Conservation (phyloP, 2,329 filamentous ascomycete genomes). For the Clonostachys chloroleuca region DNA sequence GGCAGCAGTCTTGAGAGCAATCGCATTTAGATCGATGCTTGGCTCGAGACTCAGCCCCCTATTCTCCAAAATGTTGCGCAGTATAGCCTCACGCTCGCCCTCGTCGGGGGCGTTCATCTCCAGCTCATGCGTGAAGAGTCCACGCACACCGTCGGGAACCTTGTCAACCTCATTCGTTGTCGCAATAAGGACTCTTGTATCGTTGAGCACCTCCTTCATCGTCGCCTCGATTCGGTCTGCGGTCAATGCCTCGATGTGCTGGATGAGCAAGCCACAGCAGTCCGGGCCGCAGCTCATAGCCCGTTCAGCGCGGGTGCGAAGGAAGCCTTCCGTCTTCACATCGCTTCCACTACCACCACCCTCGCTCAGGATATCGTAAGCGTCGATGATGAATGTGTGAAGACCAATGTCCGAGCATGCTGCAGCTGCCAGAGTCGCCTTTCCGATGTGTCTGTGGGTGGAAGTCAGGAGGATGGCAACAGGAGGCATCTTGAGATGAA, state of each 20-base stretch:
- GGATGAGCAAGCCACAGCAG: conserved; percentile 79
- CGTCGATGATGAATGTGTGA: conserved; percentile 84
- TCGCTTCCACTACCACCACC: conserved; percentile 77
- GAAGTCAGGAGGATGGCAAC: conserved; percentile 86
- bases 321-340: conserved; percentile 87
- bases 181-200: conserved; percentile 78
- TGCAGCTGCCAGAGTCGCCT: conserved; percentile 69
- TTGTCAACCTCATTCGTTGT: conserved; percentile 96
- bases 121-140: conserved; percentile 91
- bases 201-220: conserved; percentile 77
- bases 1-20: conserved; percentile 93
- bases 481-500: conserved; percentile 82
- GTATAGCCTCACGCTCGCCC: conserved; percentile 81
- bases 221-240: conserved; percentile 86
- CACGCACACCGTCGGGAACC: conserved; percentile 82
- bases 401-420: conserved; percentile 87
- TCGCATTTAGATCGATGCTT: conserved; percentile 76
- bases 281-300: conserved; percentile 84
- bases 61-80: conserved; percentile 73
- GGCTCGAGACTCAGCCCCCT: conserved; percentile 73
- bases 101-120: conserved; percentile 94
- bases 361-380: conserved; percentile 92
- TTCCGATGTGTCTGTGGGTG: conserved; percentile 90
- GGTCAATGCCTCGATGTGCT: conserved; percentile 85
- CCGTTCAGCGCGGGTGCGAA: conserved; percentile 82